phyloP scores from a whole-genome alignment of 2,329 filamentous ascomycete genomes.

The Falciphora oryzae region DNA sequence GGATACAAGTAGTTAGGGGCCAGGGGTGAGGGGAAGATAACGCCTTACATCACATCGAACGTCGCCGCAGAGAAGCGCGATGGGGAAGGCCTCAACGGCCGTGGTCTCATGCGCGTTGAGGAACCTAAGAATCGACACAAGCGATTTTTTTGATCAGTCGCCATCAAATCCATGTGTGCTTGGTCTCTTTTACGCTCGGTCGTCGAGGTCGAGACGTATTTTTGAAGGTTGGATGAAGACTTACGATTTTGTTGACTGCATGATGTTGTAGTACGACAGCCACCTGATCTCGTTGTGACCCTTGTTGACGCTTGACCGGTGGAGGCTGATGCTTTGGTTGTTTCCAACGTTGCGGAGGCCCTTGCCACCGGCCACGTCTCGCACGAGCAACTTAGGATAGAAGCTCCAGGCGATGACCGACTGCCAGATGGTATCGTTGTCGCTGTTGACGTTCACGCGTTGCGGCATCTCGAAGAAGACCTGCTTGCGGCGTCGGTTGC shows the following conservation, averaged over 20 bases:
- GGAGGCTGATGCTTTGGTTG: slow-evolving; percentile 82
- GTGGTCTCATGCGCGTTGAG: slow-evolving; percentile 90
- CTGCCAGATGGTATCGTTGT: slow-evolving; percentile 72
- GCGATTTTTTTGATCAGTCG: slow-evolving; percentile 4
- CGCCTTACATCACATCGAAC: slow-evolving; percentile 70
- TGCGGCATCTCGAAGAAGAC: slow-evolving; percentile 77
- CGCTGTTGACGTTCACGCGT: slow-evolving; percentile 67
- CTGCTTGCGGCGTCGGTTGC: slow-evolving; percentile 56
- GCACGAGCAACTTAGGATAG: slow-evolving; percentile 84
- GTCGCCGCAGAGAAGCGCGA: slow-evolving; percentile 82
- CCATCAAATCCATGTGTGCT: not conserved
- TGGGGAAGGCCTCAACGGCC: slow-evolving; percentile 71
- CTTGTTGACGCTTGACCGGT: slow-evolving; percentile 87
- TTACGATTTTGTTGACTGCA: slow-evolving; percentile 75
- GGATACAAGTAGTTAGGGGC: slow-evolving; percentile 4
- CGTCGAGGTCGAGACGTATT: not conserved
- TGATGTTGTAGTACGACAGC: slow-evolving; percentile 94
- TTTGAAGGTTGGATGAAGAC: slow-evolving; percentile 20
- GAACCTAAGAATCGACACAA: slow-evolving; percentile 43
- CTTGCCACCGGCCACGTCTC: slow-evolving; percentile 64
- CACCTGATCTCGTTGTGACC: slow-evolving; percentile 62
- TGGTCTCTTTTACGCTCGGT: not conserved
- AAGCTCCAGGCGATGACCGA: slow-evolving; percentile 91
- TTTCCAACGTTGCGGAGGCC: slow-evolving; percentile 88
- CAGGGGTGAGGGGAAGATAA: not conserved